These are phyloP conservation scores for Alternaria alternata DNA, from an alignment of 2,329 filamentous ascomycete species.

Conservation along the genomic window DNA sequence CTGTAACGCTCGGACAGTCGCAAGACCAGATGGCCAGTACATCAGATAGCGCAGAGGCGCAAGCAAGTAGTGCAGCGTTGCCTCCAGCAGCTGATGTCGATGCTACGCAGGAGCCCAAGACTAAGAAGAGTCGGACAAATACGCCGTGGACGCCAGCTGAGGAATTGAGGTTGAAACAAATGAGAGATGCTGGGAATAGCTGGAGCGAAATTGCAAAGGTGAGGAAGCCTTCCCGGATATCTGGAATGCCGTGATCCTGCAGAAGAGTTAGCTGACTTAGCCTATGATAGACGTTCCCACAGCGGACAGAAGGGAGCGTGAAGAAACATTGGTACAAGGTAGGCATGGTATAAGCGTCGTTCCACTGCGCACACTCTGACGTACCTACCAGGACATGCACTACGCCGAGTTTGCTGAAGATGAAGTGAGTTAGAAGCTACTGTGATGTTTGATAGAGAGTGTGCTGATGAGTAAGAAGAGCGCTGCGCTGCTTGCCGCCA, in stretches of 20 bases:
- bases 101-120: constrained; percentile 50
- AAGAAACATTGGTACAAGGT: constrained; percentile 99
- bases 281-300: constrained; percentile 78
- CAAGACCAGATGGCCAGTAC: constrained; percentile 37
- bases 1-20: constrained; percentile 35
- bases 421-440: constrained; percentile 68
- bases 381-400: constrained; percentile 83
- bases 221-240: background rate
- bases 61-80: constrained; percentile 33
- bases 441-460: constrained; percentile 14
- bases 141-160: constrained; percentile 97
- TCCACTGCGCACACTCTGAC: constrained; percentile 24
- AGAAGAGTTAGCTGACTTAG: constrained; percentile 27
- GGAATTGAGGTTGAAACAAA: constrained; percentile 88
- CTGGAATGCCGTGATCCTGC: background rate
- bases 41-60: constrained; percentile 24
- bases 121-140: constrained; percentile 97
- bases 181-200: constrained; percentile 91
- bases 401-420: constrained; percentile 98
- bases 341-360: constrained; percentile 34
- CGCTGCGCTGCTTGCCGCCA: constrained; percentile 83
- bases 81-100: constrained; percentile 34
- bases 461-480: constrained; percentile 62
- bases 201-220: constrained; percentile 99
- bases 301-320: constrained; percentile 92